phyloP scores from a whole-genome alignment of 2,329 filamentous ascomycete genomes.

The Tolypocladium ophioglossoides region DNA sequence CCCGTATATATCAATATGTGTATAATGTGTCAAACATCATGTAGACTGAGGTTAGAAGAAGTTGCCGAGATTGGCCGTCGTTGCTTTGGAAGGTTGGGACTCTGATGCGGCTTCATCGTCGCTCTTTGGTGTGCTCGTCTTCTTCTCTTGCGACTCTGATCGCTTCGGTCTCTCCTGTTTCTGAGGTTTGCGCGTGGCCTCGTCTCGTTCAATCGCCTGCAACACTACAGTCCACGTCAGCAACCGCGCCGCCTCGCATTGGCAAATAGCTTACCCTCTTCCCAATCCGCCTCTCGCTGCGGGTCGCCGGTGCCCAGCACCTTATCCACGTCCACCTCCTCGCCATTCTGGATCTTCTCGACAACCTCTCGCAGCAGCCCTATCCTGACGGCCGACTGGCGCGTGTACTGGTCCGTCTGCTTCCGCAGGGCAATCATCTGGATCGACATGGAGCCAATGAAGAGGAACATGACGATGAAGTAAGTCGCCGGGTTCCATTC shows the following conservation, averaged over 20 bases:
- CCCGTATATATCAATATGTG: neutral
- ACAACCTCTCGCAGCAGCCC: conserved; percentile 65
- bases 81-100: conserved; percentile 13
- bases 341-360: conserved; percentile 57
- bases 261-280: conserved; percentile 50
- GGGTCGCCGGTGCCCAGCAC: conserved; percentile 68
- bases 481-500: conserved; percentile 76
- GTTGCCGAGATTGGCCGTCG: conserved; percentile 26
- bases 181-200: conserved; percentile 37
- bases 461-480: conserved; percentile 69
- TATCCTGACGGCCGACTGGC: conserved; percentile 72
- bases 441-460: conserved; percentile 94
- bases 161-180: conserved; percentile 28
- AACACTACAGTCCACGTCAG: conserved; percentile 37
- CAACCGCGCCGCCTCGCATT: neutral
- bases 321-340: conserved; percentile 77
- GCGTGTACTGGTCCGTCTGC: conserved; percentile 60
- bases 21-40: conserved; percentile 6
- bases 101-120: conserved; percentile 9
- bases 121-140: conserved; percentile 1
- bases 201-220: conserved; percentile 55
- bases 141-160: conserved; percentile 9
- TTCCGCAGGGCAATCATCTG: conserved; percentile 77
- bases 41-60: conserved; percentile 33
- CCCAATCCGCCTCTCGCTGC: conserved; percentile 74